These are phyloP conservation scores for Diaporthe nobilis DNA, from an alignment of 2,329 filamentous ascomycete species.

Conservation along the genomic window DNA sequence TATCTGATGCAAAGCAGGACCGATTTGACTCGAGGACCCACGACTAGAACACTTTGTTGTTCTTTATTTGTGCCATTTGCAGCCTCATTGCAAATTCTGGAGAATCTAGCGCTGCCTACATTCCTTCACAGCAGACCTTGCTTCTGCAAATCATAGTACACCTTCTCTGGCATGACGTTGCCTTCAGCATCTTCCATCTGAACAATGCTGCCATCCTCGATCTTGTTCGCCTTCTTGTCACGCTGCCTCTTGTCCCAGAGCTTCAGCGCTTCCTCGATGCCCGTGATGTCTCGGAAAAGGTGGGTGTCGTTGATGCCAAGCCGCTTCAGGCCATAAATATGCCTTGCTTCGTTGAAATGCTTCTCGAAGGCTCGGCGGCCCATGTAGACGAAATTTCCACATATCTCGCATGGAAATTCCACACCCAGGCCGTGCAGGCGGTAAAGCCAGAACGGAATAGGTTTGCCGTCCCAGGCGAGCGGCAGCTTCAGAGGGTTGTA, in stretches of 20 bases:
- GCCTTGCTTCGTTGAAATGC: constrained; percentile 94
- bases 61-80: neutral
- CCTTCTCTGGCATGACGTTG: constrained; percentile 99
- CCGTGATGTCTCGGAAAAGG: constrained; percentile 93
- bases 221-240: constrained; percentile 83
- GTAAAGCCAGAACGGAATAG: constrained; percentile 99
- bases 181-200: constrained; percentile 99
- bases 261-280: constrained; percentile 88
- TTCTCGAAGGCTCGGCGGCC: constrained; percentile 96
- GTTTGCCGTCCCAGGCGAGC: constrained; percentile 97
- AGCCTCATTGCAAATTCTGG: neutral
- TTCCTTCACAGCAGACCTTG: constrained; percentile 80
- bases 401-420: constrained; percentile 96
- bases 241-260: constrained; percentile 95
- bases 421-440: constrained; percentile 95
- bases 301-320: constrained; percentile 92
- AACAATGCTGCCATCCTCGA: constrained; percentile 86
- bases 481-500: constrained; percentile 98
- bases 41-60: neutral
- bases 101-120: neutral
- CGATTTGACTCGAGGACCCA: neutral
- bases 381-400: constrained; percentile 99
- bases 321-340: constrained; percentile 94
- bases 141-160: constrained; percentile 95
- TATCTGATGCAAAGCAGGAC: neutral